Evolutionary conservation across 805 yeast genomes (phyloP), one percentile per base, ranked within the genome.

Genomic region (Metschnikowia shivogae): DNA sequence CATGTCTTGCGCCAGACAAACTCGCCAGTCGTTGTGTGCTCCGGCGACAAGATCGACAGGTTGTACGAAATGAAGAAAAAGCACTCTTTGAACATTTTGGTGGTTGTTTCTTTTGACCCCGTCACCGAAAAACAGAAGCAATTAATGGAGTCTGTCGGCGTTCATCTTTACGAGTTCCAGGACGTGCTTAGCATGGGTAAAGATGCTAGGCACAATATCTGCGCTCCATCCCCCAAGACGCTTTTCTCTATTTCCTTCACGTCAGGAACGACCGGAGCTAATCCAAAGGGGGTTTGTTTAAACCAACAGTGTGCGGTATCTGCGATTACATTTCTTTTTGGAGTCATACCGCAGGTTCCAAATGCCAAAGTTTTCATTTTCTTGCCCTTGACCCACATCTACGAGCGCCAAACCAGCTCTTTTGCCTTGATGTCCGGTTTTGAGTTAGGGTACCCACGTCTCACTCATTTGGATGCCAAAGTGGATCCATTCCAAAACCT

Each of bases 271-370:
- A 80, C 86, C 14, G 76, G 81, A 31, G 54, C 63, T 42, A 41
- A 41, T 14, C 87, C 92, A 48, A 86, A 86, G 68, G 90, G 92
- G 54, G 90, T 82, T 17, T 76, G 80, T 28, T 65, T 83, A 46
- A 34, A 39, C 28, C 49, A 48, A 32, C 26, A 20, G 13, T 36
- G 28, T 13, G 49, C 47, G 8, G 47, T 43, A 4, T 40, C 48
- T 5, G 40, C 48, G 2, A 42, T 43, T 11, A 37, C 40, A 17
- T 42, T 45, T 26, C 41, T 42, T 14, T 22, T 46, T 14, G 27
- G 37, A 3, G 34, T 36, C 32, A 34, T 37, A n/a, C 37, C 46
- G 8, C 42, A 38, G 20, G n/a, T 17, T n/a, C 31, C 24, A 8
- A 17, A 22, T 8, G 36, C 40, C 4, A 35, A 24, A 6, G 14